phyloP scores from a whole-genome alignment of 2,329 filamentous ascomycete species.

The Microsporum canis region DNA sequence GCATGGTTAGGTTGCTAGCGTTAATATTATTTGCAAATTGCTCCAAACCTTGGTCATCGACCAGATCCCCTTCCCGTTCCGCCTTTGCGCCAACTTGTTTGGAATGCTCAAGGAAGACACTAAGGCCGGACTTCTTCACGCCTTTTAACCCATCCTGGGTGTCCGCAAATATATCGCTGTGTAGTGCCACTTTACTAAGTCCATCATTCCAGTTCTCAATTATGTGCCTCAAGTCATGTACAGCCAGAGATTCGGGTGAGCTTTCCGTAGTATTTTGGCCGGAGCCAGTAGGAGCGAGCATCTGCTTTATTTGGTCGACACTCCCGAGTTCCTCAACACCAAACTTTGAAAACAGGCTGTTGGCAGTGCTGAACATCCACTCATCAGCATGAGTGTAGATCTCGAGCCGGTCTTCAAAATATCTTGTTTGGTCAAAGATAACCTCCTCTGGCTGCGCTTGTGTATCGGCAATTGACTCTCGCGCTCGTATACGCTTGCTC shows the following conservation, averaged over 20 bases:
- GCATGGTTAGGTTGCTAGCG: conserved; percentile 34
- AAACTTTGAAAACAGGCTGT: conserved; percentile 42
- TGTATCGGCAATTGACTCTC: conserved; percentile 44
- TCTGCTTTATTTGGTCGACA: conserved; percentile 29
- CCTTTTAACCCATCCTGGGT: conserved; percentile 40
- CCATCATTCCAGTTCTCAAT: conserved; percentile 36
- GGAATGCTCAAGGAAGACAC: conserved; percentile 47
- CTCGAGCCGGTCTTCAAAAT: conserved; percentile 45
- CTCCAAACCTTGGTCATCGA: conserved; percentile 27
- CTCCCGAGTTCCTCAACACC: conserved; percentile 37
- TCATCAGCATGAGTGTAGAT: conserved; percentile 45
- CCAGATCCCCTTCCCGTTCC: conserved; percentile 29
- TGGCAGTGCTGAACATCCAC: conserved; percentile 45
- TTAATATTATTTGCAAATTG: conserved; percentile 39
- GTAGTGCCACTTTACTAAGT: conserved; percentile 34
- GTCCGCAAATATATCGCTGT: conserved; percentile 39
- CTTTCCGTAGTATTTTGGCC: conserved; percentile 9
- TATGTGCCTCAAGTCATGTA: conserved; percentile 28
- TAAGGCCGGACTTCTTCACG: conserved; percentile 38
- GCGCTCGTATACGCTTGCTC: conserved; percentile 50
- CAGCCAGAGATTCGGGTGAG: conserved; percentile 1
- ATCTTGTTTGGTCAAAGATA: conserved; percentile 41
- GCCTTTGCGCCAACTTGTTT: conserved; percentile 35
- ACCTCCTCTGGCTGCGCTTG: conserved; percentile 36
- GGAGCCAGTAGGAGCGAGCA: conserved; percentile 14